A percentile compares a stretch with the other conserved stretches of the same genome.
Evolutionary conservation across 1,284 basidiomycete genomes (phyloP).

Genomic region (Microbotryomycetes sp.): DNA sequence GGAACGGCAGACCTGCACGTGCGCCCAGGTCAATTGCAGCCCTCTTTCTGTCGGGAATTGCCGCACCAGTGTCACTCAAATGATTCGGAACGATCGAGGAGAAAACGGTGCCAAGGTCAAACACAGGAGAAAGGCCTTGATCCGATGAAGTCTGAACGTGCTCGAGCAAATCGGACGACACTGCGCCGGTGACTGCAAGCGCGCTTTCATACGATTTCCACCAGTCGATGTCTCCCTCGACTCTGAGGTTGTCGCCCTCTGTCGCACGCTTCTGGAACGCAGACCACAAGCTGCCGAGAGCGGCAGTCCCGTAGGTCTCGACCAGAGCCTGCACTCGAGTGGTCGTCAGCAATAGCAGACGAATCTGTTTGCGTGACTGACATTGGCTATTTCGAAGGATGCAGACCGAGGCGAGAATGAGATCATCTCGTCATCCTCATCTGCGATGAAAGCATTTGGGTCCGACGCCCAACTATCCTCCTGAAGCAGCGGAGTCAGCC

Average conservation of each 20-base stretch:
- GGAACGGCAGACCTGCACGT: constrained; percentile 67
- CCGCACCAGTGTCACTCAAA: constrained; percentile 58
- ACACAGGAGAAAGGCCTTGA: constrained; percentile 52
- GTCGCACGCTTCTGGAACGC: constrained; percentile 53
- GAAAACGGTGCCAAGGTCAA: constrained; percentile 71
- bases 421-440: constrained; percentile 87
- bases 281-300: constrained; percentile 53
- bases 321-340: constrained; percentile 54
- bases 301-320: constrained; percentile 56
- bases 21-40: too few relatives aligned
- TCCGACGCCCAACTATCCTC: constrained; percentile 86
- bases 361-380: constrained; percentile 37
- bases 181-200: constrained; percentile 74
- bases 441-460: constrained; percentile 83
- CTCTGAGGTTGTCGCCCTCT: constrained; percentile 50
- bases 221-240: constrained; percentile 36
- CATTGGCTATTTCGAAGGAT: constrained; percentile 72
- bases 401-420: constrained; percentile 73
- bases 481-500: constrained; percentile 43
- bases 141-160: constrained; percentile 65
- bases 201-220: constrained; percentile 41
- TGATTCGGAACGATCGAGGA: constrained; percentile 69
- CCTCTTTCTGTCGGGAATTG: too few relatives aligned
- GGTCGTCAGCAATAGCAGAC: not conserved
- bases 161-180: constrained; percentile 67